These are phyloP conservation scores for Eimeria maxima DNA, from an alignment of 169 alveolate genomes.

Conservation along the genomic window DNA sequence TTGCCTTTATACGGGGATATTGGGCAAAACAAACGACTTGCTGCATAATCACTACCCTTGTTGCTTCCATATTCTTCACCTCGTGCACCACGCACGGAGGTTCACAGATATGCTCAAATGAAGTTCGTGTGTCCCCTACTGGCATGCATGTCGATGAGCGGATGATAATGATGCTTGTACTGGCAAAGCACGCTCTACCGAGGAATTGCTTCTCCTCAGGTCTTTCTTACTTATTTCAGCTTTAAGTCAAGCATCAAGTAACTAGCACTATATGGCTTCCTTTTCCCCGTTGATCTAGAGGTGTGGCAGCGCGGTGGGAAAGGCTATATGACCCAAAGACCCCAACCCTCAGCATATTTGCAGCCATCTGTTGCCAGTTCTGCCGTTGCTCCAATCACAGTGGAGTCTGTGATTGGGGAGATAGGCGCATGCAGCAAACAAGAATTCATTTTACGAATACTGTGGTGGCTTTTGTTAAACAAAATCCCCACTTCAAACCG, in stretches of 20 bases:
- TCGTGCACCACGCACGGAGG: neutral
- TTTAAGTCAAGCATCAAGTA: neutral
- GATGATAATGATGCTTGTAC: neutral
- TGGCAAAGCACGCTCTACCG: neutral
- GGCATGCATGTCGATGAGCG: neutral
- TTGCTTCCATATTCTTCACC: neutral
- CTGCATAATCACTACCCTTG: neutral
- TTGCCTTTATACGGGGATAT: neutral
- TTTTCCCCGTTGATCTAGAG: neutral
- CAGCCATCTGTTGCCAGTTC: neutral
- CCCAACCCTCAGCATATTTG: neutral
- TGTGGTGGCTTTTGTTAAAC: neutral
- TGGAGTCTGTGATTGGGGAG: neutral
- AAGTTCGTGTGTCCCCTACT: neutral
- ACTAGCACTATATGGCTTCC: neutral
- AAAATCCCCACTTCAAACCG: neutral
- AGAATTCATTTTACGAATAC: neutral
- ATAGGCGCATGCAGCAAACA: neutral
- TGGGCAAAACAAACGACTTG: neutral
- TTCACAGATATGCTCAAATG: neutral
- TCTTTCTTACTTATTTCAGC: neutral
- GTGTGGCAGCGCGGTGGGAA: neutral
- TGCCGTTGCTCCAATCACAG: neutral
- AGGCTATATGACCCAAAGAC: neutral
- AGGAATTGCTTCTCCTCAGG: neutral